Percentiles rank a stretch among this genome's conserved stretches.
Conservation (phyloP, 202 grass and related monocot species). For the Setaria viridis region DNA sequence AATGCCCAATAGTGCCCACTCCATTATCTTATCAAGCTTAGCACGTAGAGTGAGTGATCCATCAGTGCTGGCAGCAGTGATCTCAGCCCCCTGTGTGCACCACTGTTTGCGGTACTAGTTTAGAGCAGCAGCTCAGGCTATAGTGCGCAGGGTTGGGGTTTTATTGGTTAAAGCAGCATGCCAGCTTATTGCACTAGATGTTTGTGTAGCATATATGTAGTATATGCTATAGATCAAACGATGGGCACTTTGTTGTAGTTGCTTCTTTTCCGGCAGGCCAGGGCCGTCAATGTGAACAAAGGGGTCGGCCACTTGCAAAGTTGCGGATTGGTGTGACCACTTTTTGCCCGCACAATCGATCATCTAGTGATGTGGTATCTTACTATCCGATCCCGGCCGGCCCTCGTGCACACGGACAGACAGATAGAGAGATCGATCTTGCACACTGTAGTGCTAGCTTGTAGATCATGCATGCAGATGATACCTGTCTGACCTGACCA, state of each 20-base stretch:
- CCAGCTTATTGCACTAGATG: not conserved
- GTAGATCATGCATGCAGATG: too few species aligned
- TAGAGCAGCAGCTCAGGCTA: not conserved
- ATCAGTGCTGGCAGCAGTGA: not conserved
- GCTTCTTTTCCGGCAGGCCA: conserved; percentile 33
- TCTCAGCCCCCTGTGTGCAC: not conserved
- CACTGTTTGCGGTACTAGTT: not conserved
- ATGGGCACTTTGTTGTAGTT: not conserved
- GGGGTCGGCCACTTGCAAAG: conserved; percentile 26
- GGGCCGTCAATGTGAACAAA: not conserved
- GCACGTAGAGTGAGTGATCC: not conserved
- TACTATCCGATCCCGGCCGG: not conserved
- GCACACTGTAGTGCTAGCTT: too few species aligned
- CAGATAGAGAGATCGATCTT: too few species aligned
- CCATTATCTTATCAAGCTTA: not conserved
- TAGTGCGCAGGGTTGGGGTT: conserved; percentile 14
- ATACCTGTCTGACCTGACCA: not conserved
- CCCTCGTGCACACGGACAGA: too few species aligned
- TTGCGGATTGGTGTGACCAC: not conserved
- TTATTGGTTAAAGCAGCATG: conserved; percentile 26
- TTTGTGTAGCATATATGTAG: too few species aligned
- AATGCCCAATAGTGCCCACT: conserved; percentile 24
- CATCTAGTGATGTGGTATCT: not conserved
- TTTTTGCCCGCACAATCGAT: conserved; percentile 3
- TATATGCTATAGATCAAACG: too few species aligned